These are phyloP conservation scores for Musa balbisiana DNA, from an alignment of 202 grass and related monocot genomes.

Conservation along the genomic window DNA sequence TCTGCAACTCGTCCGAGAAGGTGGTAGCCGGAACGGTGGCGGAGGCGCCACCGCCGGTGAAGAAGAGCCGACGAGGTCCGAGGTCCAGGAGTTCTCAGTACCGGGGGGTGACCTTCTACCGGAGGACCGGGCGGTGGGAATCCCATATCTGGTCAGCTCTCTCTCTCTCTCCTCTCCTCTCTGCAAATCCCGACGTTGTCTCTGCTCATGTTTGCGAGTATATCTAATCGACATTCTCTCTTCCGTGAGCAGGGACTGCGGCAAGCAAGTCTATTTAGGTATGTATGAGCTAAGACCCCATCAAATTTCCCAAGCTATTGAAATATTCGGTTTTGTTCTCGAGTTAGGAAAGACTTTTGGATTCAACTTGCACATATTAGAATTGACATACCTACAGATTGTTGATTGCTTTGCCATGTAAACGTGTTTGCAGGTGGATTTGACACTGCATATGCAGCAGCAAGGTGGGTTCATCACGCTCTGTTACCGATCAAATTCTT, in stretches of 20 bases:
- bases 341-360: background rate
- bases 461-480: constrained; percentile 29
- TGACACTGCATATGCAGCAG: constrained; percentile 57
- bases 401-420: constrained; percentile 2
- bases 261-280: constrained; percentile 79
- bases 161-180: background rate
- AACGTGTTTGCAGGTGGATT: constrained; percentile 41
- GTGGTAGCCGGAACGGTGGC: background rate
- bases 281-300: background rate
- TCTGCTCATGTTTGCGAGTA: background rate
- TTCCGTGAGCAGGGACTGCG: constrained; percentile 42
- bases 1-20: background rate
- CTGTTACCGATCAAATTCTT: background rate
- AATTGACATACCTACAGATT: background rate
- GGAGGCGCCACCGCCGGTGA: constrained; percentile 14
- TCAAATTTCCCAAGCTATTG: background rate
- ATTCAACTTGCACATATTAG: no score
- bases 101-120: constrained; percentile 94
- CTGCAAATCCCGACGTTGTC: background rate
- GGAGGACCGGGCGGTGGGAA: constrained; percentile 91
- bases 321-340: background rate
- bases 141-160: constrained; percentile 76
- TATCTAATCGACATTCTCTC: background rate
- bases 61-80: constrained; percentile 86
- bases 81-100: constrained; percentile 91